A percentile compares a stretch with the other conserved stretches of the same genome.
Conservation (phyloP, 805 yeast genomes). For the Sugiyamaella qingdaonensis region DNA sequence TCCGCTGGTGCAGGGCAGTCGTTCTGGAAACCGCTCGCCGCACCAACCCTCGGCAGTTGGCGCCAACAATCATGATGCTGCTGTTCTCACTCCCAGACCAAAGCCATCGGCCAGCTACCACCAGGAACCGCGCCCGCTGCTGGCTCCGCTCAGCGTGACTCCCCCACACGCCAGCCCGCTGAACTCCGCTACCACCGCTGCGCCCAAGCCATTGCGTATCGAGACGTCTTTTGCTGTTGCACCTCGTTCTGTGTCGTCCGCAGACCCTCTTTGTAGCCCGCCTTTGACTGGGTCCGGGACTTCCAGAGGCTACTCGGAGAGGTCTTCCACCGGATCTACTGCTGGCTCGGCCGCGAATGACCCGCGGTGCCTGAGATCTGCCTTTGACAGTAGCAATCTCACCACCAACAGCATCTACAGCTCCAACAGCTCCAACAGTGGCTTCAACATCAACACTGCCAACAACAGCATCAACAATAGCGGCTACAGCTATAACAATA, state of each 20-base stretch:
- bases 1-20: background rate
- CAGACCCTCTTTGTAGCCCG: background rate
- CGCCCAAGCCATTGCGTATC: background rate
- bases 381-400: too few species aligned
- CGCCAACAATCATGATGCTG: background rate
- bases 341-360: too few species aligned
- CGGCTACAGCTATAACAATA: too few species aligned
- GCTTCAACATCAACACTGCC: too few species aligned
- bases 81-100: background rate
- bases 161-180: background rate
- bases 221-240: background rate
- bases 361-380: too few species aligned
- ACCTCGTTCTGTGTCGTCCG: background rate
- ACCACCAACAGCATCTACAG: too few species aligned
- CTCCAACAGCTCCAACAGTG: too few species aligned
- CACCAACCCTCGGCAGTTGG: background rate
- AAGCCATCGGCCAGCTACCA: background rate
- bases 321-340: too few species aligned
- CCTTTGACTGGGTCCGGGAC: background rate
- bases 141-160: background rate
- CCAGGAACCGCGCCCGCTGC: background rate
- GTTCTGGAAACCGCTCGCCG: constrained; percentile 5
- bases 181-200: background rate
- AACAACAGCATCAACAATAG: too few species aligned
- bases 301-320: too few species aligned